Evolutionary conservation across 2,329 filamentous ascomycete species (phyloP).

Genomic region (Aplosporella prunicola): DNA sequence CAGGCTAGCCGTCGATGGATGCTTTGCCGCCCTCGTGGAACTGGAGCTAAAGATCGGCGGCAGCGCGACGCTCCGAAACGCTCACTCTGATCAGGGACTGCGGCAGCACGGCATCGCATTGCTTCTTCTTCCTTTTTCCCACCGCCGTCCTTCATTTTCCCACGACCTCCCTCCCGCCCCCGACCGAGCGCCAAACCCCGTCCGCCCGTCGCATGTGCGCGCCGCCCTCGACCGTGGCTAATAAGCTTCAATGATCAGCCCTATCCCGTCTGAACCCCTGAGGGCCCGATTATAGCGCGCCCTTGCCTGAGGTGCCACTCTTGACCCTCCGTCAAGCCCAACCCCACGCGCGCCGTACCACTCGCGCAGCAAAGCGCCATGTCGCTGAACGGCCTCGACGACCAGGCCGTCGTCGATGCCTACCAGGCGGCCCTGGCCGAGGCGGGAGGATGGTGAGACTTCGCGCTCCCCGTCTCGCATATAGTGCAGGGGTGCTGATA

Average conservation of each 20-base stretch:
- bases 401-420: constrained; percentile 69
- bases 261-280: constrained; percentile 12
- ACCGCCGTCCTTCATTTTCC: not conserved
- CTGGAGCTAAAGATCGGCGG: too few species aligned
- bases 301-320: constrained; percentile 10
- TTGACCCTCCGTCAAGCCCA: constrained; percentile 4
- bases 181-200: not conserved
- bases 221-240: constrained; percentile 1
- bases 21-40: too few species aligned
- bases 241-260: constrained; percentile 10
- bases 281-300: constrained; percentile 10
- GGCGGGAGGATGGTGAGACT: constrained; percentile 82
- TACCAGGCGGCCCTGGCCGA: constrained; percentile 72
- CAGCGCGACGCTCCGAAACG: too few species aligned
- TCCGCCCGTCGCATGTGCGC: not conserved
- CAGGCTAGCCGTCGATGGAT: too few species aligned
- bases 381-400: constrained; percentile 94
- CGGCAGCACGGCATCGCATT: too few species aligned
- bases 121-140: not conserved
- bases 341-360: constrained; percentile 12
- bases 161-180: not conserved
- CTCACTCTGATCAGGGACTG: too few species aligned
- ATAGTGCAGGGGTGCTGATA: constrained; percentile 8
- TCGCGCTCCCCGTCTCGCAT: constrained; percentile 4
- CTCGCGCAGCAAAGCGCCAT: constrained; percentile 40